Percentiles rank a stretch among this genome's conserved stretches.
Conservation (phyloP, 1,139 yeast species). For the Citeromyces hawaiiensis region DNA sequence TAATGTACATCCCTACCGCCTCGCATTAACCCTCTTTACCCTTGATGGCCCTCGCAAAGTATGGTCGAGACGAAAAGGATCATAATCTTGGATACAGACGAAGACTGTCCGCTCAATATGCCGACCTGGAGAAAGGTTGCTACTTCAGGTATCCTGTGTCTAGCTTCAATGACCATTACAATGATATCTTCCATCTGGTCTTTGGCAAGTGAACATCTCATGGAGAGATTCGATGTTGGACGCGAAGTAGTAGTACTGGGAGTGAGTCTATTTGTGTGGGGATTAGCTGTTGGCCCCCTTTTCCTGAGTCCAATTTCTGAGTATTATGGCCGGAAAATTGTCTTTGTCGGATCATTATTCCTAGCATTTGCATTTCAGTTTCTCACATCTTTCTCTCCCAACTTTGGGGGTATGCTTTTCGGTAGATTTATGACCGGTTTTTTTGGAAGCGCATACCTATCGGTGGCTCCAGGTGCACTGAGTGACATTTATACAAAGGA, state of each 20-base stretch:
- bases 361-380: constrained; percentile 49
- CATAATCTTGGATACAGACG: background rate
- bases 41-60: too few relatives aligned
- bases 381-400: constrained; percentile 52
- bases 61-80: background rate
- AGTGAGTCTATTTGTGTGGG: constrained; percentile 58
- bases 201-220: constrained; percentile 34
- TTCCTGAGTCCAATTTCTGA: constrained; percentile 74
- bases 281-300: constrained; percentile 67
- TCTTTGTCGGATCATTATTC: constrained; percentile 45
- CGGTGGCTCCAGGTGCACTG: constrained; percentile 70
- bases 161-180: constrained; percentile 31
- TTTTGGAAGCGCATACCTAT: constrained; percentile 56
- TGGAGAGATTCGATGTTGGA: constrained; percentile 33
- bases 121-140: constrained; percentile 29
- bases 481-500: constrained; percentile 48
- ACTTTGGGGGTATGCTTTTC: constrained; percentile 46
- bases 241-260: constrained; percentile 49
- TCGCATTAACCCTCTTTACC: too few relatives aligned
- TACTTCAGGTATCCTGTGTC: constrained; percentile 36
- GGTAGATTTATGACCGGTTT: constrained; percentile 61
- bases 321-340: constrained; percentile 60
- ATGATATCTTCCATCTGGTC: constrained; percentile 44
- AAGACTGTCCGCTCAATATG: constrained; percentile 2
- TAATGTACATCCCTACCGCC: too few relatives aligned